A percentile compares a stretch with the other conserved stretches of the same genome.
phyloP scores from a whole-genome alignment of 1,139 yeast species.

The Sugiyamaella sp. region DNA sequence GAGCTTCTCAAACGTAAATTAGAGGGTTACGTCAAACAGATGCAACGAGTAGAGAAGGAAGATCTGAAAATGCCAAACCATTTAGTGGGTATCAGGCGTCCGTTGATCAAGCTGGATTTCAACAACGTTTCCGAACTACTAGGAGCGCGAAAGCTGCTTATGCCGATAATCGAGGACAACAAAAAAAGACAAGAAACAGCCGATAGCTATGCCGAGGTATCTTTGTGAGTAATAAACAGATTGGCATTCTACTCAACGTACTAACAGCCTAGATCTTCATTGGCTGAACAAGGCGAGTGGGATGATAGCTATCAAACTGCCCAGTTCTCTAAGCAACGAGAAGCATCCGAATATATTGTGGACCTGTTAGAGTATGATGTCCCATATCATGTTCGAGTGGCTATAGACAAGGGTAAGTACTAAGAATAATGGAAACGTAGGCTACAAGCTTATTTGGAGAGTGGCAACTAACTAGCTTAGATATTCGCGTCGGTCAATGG shows the following conservation, averaged over 20 bases:
- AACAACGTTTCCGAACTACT: conserved; percentile 75
- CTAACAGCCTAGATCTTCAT: conserved; percentile 22
- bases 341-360: conserved; percentile 66
- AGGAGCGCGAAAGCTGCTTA: conserved; percentile 67
- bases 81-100: conserved; percentile 71
- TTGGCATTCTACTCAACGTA: background rate
- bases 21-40: conserved; percentile 62
- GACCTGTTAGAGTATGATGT: conserved; percentile 95
- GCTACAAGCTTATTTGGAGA: too few species aligned
- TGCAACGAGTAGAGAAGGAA: conserved; percentile 64
- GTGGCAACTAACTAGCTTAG: conserved; percentile 28
- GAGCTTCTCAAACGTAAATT: conserved; percentile 73
- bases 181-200: conserved; percentile 64
- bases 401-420: conserved; percentile 68
- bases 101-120: conserved; percentile 68
- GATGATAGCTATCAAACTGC: conserved; percentile 19
- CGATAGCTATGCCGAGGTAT: conserved; percentile 65
- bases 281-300: conserved; percentile 34
- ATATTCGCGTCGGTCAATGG: conserved; percentile 95
- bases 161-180: conserved; percentile 74
- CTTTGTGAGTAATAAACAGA: conserved; percentile 42
- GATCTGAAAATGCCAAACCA: conserved; percentile 85
- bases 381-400: conserved; percentile 93
- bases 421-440: too few species aligned
- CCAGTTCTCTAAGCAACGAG: conserved; percentile 37